Evolutionary conservation across 2,329 filamentous ascomycete genomes (phyloP), one percentile per base, ranked within the genome.

Genomic region (Metarhizium robertsii): DNA sequence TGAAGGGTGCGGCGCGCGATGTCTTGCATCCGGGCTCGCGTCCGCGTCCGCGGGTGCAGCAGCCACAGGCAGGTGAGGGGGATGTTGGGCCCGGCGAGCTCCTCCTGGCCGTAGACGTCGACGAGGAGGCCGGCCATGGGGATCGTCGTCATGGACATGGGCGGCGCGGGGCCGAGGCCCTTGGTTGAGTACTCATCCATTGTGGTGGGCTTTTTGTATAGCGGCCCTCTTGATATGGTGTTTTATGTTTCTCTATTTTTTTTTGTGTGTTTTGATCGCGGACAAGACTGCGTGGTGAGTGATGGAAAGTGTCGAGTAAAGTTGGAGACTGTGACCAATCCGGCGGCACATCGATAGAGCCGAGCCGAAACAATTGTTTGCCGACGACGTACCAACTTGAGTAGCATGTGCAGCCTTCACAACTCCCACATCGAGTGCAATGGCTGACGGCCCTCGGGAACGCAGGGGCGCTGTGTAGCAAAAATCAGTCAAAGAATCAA

Each of bases 51-150:
- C 2, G 89, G 89, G 67, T 97, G 91, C 18, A 96, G 81, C 13
- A 97, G 84, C 90, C 92, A 96, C n/a, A 97, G 80, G 64, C 88
- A 89, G 29, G 90, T 85, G 40, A 95, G 74, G 3, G 78, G 73
- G 14, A 77, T 71, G 18, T 74, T 70, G 7, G 75, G 67, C 43
- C 62, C 66, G 0, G 75, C 53, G 1, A 96, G 78, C 66, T 96
- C 89, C 34, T 84, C 73, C 2, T 96, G 80, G 18, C 92, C 92
- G 70, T 92, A 92, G 57, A 96, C 78, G 57, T 89, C 88, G 52
- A 87, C 83, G 10, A 88, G 77, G 54, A 96, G 83, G 50, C 91
- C 91, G 47, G 87, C 84, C 68, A 97, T 88, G 58, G 84, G 81
- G 61, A 87, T 77, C 20, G 83, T 85, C 58, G 77, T 80, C 58